Base-by-base conservation (phyloP, 768 basidiomycete genomes). In the Chalciporus pseudorubinellus region DNA sequence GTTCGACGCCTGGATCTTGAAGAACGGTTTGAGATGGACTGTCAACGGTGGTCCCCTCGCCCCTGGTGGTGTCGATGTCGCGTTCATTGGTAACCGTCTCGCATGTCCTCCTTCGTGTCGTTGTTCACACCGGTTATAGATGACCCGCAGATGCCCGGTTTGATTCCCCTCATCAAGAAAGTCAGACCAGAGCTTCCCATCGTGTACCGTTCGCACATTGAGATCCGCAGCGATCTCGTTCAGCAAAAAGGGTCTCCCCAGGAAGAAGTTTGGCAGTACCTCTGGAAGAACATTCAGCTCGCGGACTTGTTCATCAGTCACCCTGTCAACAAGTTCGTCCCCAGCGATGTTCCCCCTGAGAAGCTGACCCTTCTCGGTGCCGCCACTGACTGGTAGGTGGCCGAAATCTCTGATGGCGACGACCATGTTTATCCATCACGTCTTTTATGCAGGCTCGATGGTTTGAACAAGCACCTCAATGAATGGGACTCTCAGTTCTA, bases 301-400 rank as follows among this genome's bases (percentile, higher is more conserved):
- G 87, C 90, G 39, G 94, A 97, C 74, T 69, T 95, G 62, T 97
- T 95, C 75, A 87, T 95, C 81, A 83, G 87, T 67, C 94, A 97
- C 67, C 94, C 95, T 16, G 92, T 98, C 60, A 88, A 80, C 76
- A 92, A 90, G 69, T 98, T 98, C 61, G 92, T 97, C 11, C 95
- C 95, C 3, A 82, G 81, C 57, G 86, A 87, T 61, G 92, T 95
- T 5, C 85, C 85, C 12, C 71, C 74, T 11, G 77, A 84, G 65
- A 91, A 82, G 59, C 70, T 92, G 44, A 71, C 82, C 33, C 77
- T 92, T 28, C 75, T 92, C 47, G 88, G 89, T 63, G 90, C 90
- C 61, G 85, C 90, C 21, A 92, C 90, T 40, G 90, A 92, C 67
- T 91, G 87, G 89, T 88, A 54, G 55, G 84, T 69, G 14, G 44